Evolutionary conservation across 352 stramenopile species (phyloP), one percentile per base, ranked within the genome.

Genomic region (Globisporangium spinosum): DNA sequence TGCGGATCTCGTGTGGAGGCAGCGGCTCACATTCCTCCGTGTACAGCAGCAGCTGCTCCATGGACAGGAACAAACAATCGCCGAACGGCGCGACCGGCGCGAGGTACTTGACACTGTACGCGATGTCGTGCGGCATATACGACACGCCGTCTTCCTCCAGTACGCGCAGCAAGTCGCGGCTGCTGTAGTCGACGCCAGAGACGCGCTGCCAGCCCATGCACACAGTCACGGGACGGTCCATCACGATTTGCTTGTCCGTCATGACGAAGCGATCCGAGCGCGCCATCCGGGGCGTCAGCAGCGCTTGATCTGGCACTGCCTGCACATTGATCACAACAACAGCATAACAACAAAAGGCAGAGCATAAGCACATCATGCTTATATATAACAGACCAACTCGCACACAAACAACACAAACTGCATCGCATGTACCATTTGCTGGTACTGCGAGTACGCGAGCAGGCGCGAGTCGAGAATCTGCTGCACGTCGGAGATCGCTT

Each of bases 101-200:
- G 32, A 96, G 70, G 64, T 96, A 96, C 74, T 96, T 94, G 73
- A 96, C 88, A 55, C 85, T 93, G 79, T 96, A 96, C 20, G 88
- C 82, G 22, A 82, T 91, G 71, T 96, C 87, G 77, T 96, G 88
- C 22, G 88, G 85, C 71, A 83, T 78, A 63, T 96, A 96, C 62
- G 83, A 84, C 17, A 92, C 88, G n/a, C 88, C 88, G 40, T 94
- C 84, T 74, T 94, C 88, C 51, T 96, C 88, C 38, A 96, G 74
- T 51, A 91, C 68, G 32, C 85, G 86, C 60, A 96, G 66, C 25
- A 91, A 55, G 38, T 96, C 82, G 17, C 85, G 88, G 58, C 85
- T 93, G 58, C 72, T 88, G 10, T 75, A 83, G 61, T 93, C 85
- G 20, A 93, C 82, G 57, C 86, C 83, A 20, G 80, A 89, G 54